phyloP scores from a whole-genome alignment of 192 early-diverging fungal species.

The Podila verticillata region DNA sequence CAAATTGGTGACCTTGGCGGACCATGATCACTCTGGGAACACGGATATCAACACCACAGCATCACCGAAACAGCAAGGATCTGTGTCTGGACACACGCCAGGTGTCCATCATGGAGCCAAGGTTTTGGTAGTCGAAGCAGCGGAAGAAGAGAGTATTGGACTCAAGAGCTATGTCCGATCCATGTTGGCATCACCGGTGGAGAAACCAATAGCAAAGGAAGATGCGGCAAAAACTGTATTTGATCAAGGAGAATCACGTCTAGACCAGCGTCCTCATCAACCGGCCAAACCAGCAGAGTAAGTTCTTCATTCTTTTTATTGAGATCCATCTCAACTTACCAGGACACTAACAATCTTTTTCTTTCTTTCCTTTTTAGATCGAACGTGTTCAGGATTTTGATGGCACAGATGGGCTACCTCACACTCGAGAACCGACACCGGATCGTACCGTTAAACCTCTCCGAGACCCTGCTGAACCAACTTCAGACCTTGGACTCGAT shows the following conservation, averaged over 20 bases:
- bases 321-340: neutral
- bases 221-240: slow-evolving; percentile 2
- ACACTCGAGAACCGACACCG: slow-evolving; percentile 64
- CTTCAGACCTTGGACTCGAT: slow-evolving; percentile 70
- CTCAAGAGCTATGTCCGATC: slow-evolving; percentile 27
- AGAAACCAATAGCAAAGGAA: neutral
- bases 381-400: slow-evolving; percentile 65
- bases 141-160: slow-evolving; percentile 33
- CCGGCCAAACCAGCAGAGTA: slow-evolving; percentile 5
- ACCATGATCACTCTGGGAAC: neutral
- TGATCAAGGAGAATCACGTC: slow-evolving; percentile 20
- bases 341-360: neutral
- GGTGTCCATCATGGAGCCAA: neutral
- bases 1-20: neutral
- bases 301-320: neutral
- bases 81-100: neutral
- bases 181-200: neutral
- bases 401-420: slow-evolving; percentile 75
- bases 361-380: slow-evolving; percentile 40
- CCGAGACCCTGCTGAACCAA: slow-evolving; percentile 69
- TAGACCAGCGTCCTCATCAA: neutral
- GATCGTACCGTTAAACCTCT: slow-evolving; percentile 71
- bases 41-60: neutral
- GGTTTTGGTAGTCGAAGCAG: slow-evolving; percentile 28
- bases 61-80: neutral